These are phyloP conservation scores for Aspergillus sclerotioniger DNA, from an alignment of 495 filamentous ascomycete species.

Conservation along the genomic window DNA sequence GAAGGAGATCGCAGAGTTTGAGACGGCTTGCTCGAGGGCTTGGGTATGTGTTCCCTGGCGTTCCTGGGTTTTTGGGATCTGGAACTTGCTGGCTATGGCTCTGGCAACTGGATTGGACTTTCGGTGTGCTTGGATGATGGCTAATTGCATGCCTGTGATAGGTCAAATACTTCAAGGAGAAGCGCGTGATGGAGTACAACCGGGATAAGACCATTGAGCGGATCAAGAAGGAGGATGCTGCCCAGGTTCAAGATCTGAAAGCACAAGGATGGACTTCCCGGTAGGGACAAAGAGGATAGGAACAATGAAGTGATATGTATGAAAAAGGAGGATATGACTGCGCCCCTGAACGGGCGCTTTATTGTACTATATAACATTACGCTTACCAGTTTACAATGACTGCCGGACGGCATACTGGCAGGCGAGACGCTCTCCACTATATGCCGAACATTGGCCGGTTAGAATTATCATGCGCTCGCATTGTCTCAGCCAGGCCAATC, in stretches of 20 bases:
- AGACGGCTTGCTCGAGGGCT: conserved; percentile 70
- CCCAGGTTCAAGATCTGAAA: conserved; percentile 54
- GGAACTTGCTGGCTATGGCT: too few species aligned
- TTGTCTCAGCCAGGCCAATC: conserved; percentile 1
- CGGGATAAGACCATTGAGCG: conserved; percentile 75
- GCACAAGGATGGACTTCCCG: conserved; percentile 36
- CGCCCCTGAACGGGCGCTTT: background rate
- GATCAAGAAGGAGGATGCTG: conserved; percentile 75
- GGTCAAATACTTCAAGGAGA: conserved; percentile 98
- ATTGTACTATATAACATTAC: conserved; percentile 2
- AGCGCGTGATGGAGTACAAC: conserved; percentile 86
- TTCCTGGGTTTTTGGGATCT: too few species aligned
- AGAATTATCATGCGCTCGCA: background rate
- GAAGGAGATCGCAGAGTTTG: conserved; percentile 63
- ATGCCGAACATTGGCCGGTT: background rate
- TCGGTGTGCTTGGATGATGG: background rate
- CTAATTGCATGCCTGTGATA: conserved; percentile 35
- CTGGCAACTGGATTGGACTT: too few species aligned
- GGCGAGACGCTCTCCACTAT: conserved; percentile 1
- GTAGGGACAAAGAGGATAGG: conserved; percentile 17
- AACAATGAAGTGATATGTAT: background rate
- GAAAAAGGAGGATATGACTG: background rate
- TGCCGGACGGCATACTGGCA: background rate
- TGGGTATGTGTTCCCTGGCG: conserved; percentile 60
- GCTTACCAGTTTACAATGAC: conserved; percentile 1